Percentiles rank a stretch among this genome's conserved stretches.
These are phyloP conservation scores for Hygrocybe coccinea DNA, from an alignment of 768 basidiomycete species.

Conservation along the genomic window DNA sequence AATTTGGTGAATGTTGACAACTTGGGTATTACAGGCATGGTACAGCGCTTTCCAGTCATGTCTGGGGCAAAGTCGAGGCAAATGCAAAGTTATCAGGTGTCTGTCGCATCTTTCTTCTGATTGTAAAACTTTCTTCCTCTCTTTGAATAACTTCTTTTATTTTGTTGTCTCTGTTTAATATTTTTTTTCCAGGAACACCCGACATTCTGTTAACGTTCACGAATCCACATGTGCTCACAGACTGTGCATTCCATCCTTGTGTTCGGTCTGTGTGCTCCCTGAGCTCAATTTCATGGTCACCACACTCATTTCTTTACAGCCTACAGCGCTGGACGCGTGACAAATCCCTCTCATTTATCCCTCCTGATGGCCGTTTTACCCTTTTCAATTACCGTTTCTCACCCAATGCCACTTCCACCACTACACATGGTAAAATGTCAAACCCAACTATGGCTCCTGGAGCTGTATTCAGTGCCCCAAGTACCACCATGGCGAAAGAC, in stretches of 20 bases:
- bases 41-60: constrained; percentile 55
- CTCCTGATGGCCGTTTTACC: constrained; percentile 86
- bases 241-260: constrained; percentile 89
- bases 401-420: constrained; percentile 31
- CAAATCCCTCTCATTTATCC: constrained; percentile 80
- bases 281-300: not conserved
- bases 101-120: constrained; percentile 32
- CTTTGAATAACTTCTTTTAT: no score
- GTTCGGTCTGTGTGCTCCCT: constrained; percentile 56
- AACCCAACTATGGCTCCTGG: constrained; percentile 11
- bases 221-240: constrained; percentile 65
- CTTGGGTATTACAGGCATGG: constrained; percentile 51
- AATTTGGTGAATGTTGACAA: not conserved
- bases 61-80: constrained; percentile 73
- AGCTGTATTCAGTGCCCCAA: constrained; percentile 19
- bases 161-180: constrained; percentile 6
- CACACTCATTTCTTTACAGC: constrained; percentile 35
- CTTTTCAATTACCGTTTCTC: constrained; percentile 78
- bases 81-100: constrained; percentile 74
- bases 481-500: constrained; percentile 29
- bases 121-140: not conserved
- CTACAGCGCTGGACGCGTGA: constrained; percentile 76
- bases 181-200: constrained; percentile 62
- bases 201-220: constrained; percentile 75
- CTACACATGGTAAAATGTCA: constrained; percentile 8